Conservation (phyloP, 306 rosid species). For the Amphicarpaea edgeworthii region DNA sequence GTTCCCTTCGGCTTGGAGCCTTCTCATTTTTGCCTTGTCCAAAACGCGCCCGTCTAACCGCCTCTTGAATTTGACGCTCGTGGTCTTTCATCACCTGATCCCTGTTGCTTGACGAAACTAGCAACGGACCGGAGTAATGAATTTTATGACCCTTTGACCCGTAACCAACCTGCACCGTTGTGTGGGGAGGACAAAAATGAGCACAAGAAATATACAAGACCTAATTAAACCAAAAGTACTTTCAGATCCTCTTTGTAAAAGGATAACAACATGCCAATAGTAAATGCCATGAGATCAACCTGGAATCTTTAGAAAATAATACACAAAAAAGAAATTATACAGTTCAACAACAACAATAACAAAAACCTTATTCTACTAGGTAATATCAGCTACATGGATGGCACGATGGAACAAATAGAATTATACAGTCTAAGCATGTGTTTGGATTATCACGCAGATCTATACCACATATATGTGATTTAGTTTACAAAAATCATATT, state of each 20-base stretch:
- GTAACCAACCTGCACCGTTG: slow-evolving; percentile 72
- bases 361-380: neutral
- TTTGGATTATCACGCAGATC: neutral
- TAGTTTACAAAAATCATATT: neutral
- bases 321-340: neutral
- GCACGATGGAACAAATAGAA: neutral
- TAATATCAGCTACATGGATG: neutral
- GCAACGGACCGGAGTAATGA: slow-evolving; percentile 97
- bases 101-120: slow-evolving; percentile 89
- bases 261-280: neutral
- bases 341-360: neutral
- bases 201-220: slow-evolving; percentile 18
- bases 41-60: slow-evolving; percentile 85
- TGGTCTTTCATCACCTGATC: slow-evolving; percentile 98
- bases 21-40: slow-evolving; percentile 86
- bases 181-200: neutral
- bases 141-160: slow-evolving; percentile 95
- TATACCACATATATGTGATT: neutral
- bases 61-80: slow-evolving; percentile 97
- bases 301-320: neutral
- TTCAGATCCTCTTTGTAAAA: neutral
- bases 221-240: neutral
- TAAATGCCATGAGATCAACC: neutral
- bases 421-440: neutral
- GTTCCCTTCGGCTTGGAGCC: slow-evolving; percentile 81